Base-by-base conservation (phyloP, 805 yeast species). In the Naumovozyma baii region DNA sequence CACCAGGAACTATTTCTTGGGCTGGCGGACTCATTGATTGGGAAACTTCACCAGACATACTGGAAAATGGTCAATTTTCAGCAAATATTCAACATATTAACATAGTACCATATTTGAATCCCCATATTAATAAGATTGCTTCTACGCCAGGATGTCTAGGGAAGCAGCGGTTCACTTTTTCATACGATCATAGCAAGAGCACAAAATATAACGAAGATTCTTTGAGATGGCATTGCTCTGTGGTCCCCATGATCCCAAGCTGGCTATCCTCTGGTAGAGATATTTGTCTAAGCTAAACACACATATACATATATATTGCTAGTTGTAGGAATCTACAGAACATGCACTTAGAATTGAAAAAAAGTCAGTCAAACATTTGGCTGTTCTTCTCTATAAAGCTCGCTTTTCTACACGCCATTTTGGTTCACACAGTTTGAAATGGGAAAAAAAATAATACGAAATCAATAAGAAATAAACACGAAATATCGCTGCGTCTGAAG, bases 1-100 rank as follows among this genome's bases (percentile, higher is more conserved):
- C 71, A 22, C 57, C 63, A 8, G 90, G 90, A 57, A 82, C 90
- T 2, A 69, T 76, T 39, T 78, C 69, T 41, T 88, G 90, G 90
- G 86, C 95, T 15, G 96, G 96, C 54, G 97, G 96, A 56, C 63
- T 46, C 8, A 75, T 90, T 40, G 73, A 85, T 65, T 90, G 96
- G 96, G 67, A 81, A 13, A 53, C 50, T 57, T 70, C 88, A 4
- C 64, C 70, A 1, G 96, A 86, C 60, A 75, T 87, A 39, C 46
- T 70, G 42, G 64, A 80, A 42, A 71, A 76, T 34, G 96, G 96
- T 5, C 85, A 85, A 64, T 81, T 75, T 66, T 80, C 74, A 52
- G 79, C 83, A 7, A 68, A 70, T 40, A 59, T 90, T 25, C 66
- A 76, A 50, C 64, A 70, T 17, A 67, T 85, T 30, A 61, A 64